phyloP scores from a whole-genome alignment of 75 land plant species.

The Pinus taeda region DNA sequence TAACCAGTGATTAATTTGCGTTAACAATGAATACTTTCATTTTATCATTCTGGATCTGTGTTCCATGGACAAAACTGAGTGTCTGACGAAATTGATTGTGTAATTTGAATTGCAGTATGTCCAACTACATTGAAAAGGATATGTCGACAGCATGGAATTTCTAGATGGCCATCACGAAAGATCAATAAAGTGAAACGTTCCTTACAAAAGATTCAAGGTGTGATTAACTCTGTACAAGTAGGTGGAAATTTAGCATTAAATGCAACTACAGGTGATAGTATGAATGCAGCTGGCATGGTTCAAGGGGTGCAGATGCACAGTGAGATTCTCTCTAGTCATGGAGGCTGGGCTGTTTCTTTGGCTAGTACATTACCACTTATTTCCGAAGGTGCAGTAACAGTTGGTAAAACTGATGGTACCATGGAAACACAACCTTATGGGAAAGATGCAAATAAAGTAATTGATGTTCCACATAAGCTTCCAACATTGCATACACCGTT shows the following conservation, averaged over 20 bases:
- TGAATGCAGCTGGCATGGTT: constrained; percentile 28
- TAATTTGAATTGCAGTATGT: constrained; percentile 34
- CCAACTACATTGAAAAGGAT: constrained; percentile 59
- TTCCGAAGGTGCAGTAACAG: neutral
- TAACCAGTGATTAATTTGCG: neutral
- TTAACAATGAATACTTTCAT: neutral
- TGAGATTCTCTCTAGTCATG: constrained; percentile 6
- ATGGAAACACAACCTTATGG: neutral
- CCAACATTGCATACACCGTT: neutral
- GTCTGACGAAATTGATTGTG: neutral
- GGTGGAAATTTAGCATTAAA: constrained; percentile 32
- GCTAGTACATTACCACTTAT: neutral
- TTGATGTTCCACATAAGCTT: neutral
- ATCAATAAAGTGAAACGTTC: constrained; percentile 47
- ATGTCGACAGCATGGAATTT: constrained; percentile 57
- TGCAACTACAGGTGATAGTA: constrained; percentile 23
- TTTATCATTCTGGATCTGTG: neutral
- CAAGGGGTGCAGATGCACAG: constrained; percentile 2
- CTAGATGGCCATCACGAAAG: constrained; percentile 64
- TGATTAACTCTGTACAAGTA: constrained; percentile 51
- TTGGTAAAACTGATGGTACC: neutral
- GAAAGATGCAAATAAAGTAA: neutral
- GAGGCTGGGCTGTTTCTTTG: constrained; percentile 6
- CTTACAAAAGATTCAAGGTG: constrained; percentile 44
- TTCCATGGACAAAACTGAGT: neutral